These are phyloP conservation scores for Urtica urens DNA, from an alignment of 306 rosid genomes.

Conservation along the genomic window DNA sequence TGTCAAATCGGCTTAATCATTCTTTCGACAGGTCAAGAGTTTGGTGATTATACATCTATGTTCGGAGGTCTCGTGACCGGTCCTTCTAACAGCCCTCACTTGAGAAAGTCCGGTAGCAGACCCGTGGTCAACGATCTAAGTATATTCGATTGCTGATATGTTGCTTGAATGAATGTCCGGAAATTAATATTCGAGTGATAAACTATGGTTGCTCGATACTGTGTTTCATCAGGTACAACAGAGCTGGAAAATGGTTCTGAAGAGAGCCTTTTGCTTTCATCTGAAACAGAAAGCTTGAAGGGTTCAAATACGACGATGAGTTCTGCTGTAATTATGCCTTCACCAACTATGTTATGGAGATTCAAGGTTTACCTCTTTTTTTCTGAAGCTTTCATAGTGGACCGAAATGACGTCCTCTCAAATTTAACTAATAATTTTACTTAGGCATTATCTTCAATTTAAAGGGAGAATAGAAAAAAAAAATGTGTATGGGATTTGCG, in stretches of 20 bases:
- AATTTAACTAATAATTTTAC: too few relatives aligned
- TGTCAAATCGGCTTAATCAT: too few relatives aligned
- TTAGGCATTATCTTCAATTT: too few relatives aligned
- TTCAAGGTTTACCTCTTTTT: constrained; percentile 49
- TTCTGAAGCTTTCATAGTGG: too few relatives aligned
- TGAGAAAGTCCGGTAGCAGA: constrained; percentile 94
- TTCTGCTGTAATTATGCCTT: constrained; percentile 54
- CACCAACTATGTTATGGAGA: constrained; percentile 80
- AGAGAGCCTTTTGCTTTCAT: constrained; percentile 38
- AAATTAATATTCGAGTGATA: constrained; percentile 3
- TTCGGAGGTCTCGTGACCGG: constrained; percentile 50
- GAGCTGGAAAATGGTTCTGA: constrained; percentile 67
- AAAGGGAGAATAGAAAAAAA: too few relatives aligned
- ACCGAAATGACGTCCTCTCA: too few relatives aligned
- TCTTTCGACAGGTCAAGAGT: constrained; percentile 24
- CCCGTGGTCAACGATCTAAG: constrained; percentile 70
- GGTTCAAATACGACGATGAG: constrained; percentile 28
- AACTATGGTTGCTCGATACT: constrained; percentile 11
- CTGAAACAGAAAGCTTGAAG: constrained; percentile 42
- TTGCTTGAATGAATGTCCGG: not conserved
- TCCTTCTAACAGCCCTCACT: constrained; percentile 77
- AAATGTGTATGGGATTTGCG: too few relatives aligned
- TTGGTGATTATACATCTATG: constrained; percentile 46
- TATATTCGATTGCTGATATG: constrained; percentile 22
- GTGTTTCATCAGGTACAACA: constrained; percentile 32